These are phyloP conservation scores for Stipa capillata DNA, from an alignment of 176 grass and related monocot genomes.

Conservation along the genomic window DNA sequence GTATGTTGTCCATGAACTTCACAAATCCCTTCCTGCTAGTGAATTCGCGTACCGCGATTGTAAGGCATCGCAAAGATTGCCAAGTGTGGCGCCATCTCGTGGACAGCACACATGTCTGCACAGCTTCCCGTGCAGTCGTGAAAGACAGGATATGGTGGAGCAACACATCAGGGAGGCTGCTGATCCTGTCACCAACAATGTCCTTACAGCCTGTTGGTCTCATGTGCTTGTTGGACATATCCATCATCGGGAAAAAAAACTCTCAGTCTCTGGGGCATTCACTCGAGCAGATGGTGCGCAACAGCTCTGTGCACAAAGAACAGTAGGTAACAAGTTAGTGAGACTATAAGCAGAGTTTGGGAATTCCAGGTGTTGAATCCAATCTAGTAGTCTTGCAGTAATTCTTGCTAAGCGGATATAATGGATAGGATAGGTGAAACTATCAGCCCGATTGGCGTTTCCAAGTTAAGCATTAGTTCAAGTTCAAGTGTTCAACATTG, in stretches of 20 bases:
- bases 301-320: not conserved
- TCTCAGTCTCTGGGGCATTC: not conserved
- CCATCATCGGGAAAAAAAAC: not conserved
- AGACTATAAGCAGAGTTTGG: not conserved
- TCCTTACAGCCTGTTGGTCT: not conserved
- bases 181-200: not conserved
- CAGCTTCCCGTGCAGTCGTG: not conserved
- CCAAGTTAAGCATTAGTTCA: too few species aligned
- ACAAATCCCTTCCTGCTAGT: not conserved
- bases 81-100: not conserved
- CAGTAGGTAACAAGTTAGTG: not conserved
- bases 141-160: not conserved
- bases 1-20: slow-evolving; percentile 4
- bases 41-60: not conserved
- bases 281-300: not conserved
- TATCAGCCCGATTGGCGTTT: too few species aligned
- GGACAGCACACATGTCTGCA: not conserved
- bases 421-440: not conserved
- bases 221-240: not conserved
- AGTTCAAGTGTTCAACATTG: too few species aligned
- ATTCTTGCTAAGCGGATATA: not conserved
- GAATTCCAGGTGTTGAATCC: not conserved
- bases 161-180: not conserved
- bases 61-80: not conserved
- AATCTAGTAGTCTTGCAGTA: not conserved